Conservation (phyloP, 2,329 filamentous ascomycete genomes). For the Aciculosporium take region DNA sequence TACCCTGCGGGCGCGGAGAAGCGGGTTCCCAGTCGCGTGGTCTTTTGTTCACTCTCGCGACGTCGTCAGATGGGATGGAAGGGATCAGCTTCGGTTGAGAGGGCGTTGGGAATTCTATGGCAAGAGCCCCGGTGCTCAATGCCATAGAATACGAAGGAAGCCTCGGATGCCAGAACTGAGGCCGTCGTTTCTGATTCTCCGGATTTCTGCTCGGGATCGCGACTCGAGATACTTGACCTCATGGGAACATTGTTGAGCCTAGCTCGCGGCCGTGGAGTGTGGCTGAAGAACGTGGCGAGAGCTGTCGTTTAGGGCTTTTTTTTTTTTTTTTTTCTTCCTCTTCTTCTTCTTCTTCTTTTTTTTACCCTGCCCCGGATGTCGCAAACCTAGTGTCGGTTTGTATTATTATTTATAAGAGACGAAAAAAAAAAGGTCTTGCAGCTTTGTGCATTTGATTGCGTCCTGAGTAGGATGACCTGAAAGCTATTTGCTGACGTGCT, state of each 20-base stretch:
- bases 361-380: slow-evolving; percentile 2
- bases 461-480: background rate
- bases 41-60: slow-evolving; percentile 29
- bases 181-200: background rate
- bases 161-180: slow-evolving; percentile 2
- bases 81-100: slow-evolving; percentile 20
- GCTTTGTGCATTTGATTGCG: background rate
- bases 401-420: background rate
- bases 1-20: slow-evolving; percentile 19
- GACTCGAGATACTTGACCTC: slow-evolving; percentile 8
- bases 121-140: slow-evolving; percentile 37
- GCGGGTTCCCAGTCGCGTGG: slow-evolving; percentile 33
- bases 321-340: slow-evolving; percentile 16
- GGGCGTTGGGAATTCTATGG: slow-evolving; percentile 34
- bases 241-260: slow-evolving; percentile 23
- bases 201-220: slow-evolving; percentile 5
- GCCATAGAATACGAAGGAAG: slow-evolving; percentile 28
- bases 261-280: slow-evolving; percentile 22
- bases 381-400: slow-evolving; percentile 6
- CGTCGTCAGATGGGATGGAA: slow-evolving; percentile 24
- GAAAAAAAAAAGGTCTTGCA: background rate
- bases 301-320: slow-evolving; percentile 17
- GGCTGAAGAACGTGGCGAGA: slow-evolving; percentile 32
- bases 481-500: background rate
- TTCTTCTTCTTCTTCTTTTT: slow-evolving; percentile 15